Percentiles rank a stretch among this genome's conserved stretches.
These are phyloP conservation scores for Talaromyces nanjingensis DNA, from an alignment of 495 filamentous ascomycete genomes.

Conservation along the genomic window DNA sequence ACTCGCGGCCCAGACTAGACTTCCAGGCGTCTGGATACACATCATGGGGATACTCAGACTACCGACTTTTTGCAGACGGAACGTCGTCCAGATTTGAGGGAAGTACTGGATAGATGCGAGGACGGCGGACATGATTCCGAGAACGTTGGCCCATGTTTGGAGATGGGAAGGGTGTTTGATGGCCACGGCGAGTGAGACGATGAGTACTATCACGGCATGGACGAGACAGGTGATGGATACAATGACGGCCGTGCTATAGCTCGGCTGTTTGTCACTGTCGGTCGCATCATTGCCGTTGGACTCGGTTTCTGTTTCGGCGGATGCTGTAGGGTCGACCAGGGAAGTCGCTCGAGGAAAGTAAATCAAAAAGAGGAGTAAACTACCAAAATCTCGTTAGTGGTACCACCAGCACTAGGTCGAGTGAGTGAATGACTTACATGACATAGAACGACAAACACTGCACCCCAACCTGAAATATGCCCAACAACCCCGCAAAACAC, in stretches of 20 bases:
- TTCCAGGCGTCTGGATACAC: conserved; percentile 93
- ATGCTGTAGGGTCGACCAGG: conserved; percentile 20
- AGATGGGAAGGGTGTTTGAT: conserved; percentile 51
- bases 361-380: conserved; percentile 76
- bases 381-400: conserved; percentile 19
- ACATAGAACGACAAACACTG: conserved; percentile 89
- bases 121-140: conserved; percentile 70
- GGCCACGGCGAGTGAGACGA: conserved; percentile 57
- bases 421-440: conserved; percentile 49
- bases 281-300: conserved; percentile 17
- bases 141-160: conserved; percentile 69
- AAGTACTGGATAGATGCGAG: conserved; percentile 87
- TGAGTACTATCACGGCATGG: conserved; percentile 61
- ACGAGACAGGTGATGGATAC: conserved; percentile 63
- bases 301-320: conserved; percentile 19
- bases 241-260: conserved; percentile 66
- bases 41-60: conserved; percentile 96
- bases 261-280: conserved; percentile 34
- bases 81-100: conserved; percentile 90
- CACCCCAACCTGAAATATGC: conserved; percentile 80
- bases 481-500: conserved; percentile 77
- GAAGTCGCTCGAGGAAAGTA: conserved; percentile 69
- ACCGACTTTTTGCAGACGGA: conserved; percentile 71
- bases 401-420: background rate
- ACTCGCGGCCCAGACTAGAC: conserved; percentile 81